Conservation (phyloP, 257 asterid species). For the Rehmannia glutinosa region DNA sequence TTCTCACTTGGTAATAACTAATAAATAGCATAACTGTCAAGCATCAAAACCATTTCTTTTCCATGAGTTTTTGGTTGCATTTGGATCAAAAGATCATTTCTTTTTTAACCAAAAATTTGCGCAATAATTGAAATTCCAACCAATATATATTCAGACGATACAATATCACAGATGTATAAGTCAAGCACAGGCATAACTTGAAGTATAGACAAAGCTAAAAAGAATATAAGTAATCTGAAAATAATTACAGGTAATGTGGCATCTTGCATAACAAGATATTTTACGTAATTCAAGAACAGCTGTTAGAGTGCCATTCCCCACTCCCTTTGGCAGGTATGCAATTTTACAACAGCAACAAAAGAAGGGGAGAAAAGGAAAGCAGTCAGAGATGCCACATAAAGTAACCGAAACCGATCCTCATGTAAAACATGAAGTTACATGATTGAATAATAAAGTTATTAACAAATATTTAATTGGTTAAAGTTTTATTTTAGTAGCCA, state of each 20-base stretch:
- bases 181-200: not conserved
- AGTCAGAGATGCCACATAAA: not conserved
- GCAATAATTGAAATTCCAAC: not conserved
- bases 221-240: not conserved
- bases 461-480: not conserved
- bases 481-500: not conserved
- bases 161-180: slow-evolving; percentile 1
- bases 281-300: not conserved
- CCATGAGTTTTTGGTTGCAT: not conserved
- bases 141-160: not conserved
- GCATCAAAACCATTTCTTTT: not conserved
- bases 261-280: not conserved
- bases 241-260: not conserved
- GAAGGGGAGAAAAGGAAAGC: not conserved
- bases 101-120: not conserved
- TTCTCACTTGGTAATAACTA: not conserved
- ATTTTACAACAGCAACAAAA: slow-evolving; percentile 3
- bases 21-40: not conserved
- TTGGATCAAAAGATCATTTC: not conserved
- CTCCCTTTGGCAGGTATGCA: slow-evolving; percentile 1
- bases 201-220: no score
- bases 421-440: not conserved
- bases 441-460: no score
- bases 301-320: not conserved
- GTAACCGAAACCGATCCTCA: not conserved